Base-by-base conservation (phyloP, 1,284 basidiomycete species). In the Anthracocystis setariae region DNA sequence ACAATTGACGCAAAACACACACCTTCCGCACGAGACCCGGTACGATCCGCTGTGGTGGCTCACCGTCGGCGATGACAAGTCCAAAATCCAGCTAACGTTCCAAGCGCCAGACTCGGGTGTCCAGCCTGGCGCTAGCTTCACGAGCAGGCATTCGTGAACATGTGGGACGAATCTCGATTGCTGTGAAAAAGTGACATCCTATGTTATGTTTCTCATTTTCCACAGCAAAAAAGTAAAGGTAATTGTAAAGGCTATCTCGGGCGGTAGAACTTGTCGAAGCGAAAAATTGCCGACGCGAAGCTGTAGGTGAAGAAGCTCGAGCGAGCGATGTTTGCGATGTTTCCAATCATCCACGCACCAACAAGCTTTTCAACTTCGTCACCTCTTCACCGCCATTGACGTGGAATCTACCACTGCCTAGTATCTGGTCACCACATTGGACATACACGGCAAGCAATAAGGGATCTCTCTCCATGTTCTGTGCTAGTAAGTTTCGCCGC, bases 301-400 rank as follows among this genome's bases (percentile, higher is more conserved):
- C 46, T 33, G 46, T 40, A 18, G 35, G 29, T 43, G 25, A 40
- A 37, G 49, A 49, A 54, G 35, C 27, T 46, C 39, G 39, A 24
- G 18, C 9, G 29, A 12, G 7, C 9, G 21, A 17, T 20, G 42
- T 25, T 57, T 40, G n/a, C 39, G 17, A 21, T 48, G 44, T n/a
- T n/a, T n/a, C n/a, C n/a, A n/a, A n/a, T n/a, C 60, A 56, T 56
- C 60, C 53, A 56, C 45, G 25, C 54, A 25, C n/a, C n/a, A n/a
- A n/a, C 50, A 32, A 44, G 46, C 53, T 38, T 25, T 38, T 32
- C 21, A 18, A n/a, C n/a, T n/a, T n/a, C n/a, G n/a, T n/a, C 24
- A 25, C 21, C 13, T 25, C 20, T 37, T 39, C 15, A 3, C 21
- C 32, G 18, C 32, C 25, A 23, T 40, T 12, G 12, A 29, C 29